Percentiles rank a stretch among this genome's conserved stretches.
Evolutionary conservation across 495 filamentous ascomycete species (phyloP).

Genomic region (Hapsidospora chrysogenum): DNA sequence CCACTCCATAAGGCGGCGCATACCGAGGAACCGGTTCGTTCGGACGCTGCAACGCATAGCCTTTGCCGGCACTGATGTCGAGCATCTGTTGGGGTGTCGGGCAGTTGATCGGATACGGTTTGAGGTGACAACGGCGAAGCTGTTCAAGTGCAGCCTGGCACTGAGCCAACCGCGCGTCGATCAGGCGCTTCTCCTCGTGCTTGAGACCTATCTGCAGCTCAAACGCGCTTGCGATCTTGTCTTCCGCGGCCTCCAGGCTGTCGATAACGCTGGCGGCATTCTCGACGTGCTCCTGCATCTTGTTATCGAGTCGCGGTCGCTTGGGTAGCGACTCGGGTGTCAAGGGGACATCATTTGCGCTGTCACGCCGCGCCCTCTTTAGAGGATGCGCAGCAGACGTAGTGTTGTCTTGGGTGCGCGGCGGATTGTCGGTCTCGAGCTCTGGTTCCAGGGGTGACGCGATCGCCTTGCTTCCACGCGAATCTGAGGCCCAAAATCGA

Average conservation of each 20-base stretch:
- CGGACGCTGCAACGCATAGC: slow-evolving; percentile 37
- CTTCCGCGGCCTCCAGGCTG: slow-evolving; percentile 33
- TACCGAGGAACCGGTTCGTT: slow-evolving; percentile 44
- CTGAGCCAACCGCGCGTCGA: slow-evolving; percentile 92
- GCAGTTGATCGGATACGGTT: slow-evolving; percentile 60
- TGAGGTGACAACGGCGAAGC: slow-evolving; percentile 75
- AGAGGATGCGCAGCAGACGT: too few relatives aligned
- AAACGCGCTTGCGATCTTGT: slow-evolving; percentile 70
- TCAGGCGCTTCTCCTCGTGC: slow-evolving; percentile 81
- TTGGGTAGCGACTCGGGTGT: neutral
- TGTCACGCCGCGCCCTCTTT: too few relatives aligned
- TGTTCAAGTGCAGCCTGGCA: slow-evolving; percentile 93
- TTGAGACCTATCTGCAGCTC: slow-evolving; percentile 85
- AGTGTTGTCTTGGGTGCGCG: too few relatives aligned
- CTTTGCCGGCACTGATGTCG: slow-evolving; percentile 54
- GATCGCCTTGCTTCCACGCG: slow-evolving; percentile 28
- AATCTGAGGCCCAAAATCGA: slow-evolving; percentile 31
- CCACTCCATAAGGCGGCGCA: slow-evolving; percentile 74
- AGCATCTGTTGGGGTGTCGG: slow-evolving; percentile 42
- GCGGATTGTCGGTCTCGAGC: too few relatives aligned
- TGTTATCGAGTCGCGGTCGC: neutral
- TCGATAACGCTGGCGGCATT: neutral
- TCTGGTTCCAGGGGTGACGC: too few relatives aligned
- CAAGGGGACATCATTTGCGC: neutral
- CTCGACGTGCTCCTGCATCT: neutral